These are phyloP conservation scores for Saccharomyces hybrid DNA, from an alignment of 1,139 yeast species.

Conservation along the genomic window DNA sequence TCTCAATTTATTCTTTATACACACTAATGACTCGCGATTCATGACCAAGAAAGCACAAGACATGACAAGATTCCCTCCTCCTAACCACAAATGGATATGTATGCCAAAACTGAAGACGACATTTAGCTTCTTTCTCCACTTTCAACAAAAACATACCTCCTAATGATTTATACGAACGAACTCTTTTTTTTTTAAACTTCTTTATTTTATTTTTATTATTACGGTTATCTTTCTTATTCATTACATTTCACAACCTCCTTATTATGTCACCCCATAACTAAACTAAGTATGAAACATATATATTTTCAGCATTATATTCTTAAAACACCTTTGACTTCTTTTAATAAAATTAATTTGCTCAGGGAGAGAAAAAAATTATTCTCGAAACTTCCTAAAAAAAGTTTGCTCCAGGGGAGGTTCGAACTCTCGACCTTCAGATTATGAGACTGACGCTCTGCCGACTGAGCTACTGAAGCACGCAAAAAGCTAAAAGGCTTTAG, in stretches of 20 bases:
- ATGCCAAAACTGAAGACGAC: not conserved
- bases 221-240: not conserved
- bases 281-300: not conserved
- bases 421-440: slow-evolving; percentile 45
- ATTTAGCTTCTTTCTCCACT: not conserved
- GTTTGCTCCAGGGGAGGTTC: slow-evolving; percentile 51
- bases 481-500: not conserved
- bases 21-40: not conserved
- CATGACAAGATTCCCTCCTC: not conserved
- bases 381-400: not conserved
- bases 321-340: not conserved
- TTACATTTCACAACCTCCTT: not conserved
- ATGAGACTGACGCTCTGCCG: slow-evolving; percentile 46
- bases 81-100: not conserved
- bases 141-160: not conserved
- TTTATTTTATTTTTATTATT: not conserved
- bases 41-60: not conserved
- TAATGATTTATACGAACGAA: slow-evolving; percentile 1
- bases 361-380: too few species aligned
- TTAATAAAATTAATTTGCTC: too few species aligned
- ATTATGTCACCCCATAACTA: not conserved
- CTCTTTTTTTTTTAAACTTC: not conserved
- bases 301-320: not conserved
- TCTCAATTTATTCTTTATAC: not conserved
- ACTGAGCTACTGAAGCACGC: slow-evolving; percentile 40